Evolutionary conservation across 2,329 filamentous ascomycete genomes (phyloP).

Genomic region (Emmonsiellopsis sp.): DNA sequence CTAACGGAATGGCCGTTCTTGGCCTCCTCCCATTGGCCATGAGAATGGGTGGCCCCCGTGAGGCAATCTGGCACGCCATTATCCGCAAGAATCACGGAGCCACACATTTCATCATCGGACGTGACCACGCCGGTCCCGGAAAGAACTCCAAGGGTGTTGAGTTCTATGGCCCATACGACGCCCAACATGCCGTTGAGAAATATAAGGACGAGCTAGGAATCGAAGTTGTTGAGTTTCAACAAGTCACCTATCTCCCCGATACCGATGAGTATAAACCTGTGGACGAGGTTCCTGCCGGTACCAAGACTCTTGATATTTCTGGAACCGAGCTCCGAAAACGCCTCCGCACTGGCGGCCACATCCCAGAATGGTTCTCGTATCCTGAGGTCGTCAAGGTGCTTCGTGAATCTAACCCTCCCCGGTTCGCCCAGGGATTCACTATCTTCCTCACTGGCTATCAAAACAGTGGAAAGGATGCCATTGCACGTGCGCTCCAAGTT

Average conservation of each 20-base stretch:
- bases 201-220: conserved; percentile 95
- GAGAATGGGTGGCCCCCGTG: conserved; percentile 97
- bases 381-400: conserved; percentile 96
- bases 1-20: conserved; percentile 97
- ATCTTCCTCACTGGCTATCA: conserved; percentile 95
- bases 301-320: conserved; percentile 80
- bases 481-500: conserved; percentile 89
- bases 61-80: conserved; percentile 99
- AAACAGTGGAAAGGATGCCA: conserved; percentile 94
- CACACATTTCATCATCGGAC: conserved; percentile 97
- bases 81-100: conserved; percentile 99
- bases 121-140: conserved; percentile 94
- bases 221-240: conserved; percentile 97
- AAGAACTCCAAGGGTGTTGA: conserved; percentile 97
- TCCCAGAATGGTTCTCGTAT: conserved; percentile 99
- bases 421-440: conserved; percentile 89
- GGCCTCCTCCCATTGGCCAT: conserved; percentile 92
- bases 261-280: conserved; percentile 91
- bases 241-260: conserved; percentile 98
- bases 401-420: conserved; percentile 88
- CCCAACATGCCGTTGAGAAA: conserved; percentile 91
- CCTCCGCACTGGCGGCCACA: conserved; percentile 82
- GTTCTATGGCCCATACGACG: conserved; percentile 97
- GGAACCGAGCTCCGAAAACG: conserved; percentile 86
- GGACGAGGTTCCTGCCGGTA: conserved; percentile 75